Evolutionary conservation across 2,329 filamentous ascomycete genomes (phyloP), one percentile per base, ranked within the genome.

Genomic region (Cercospora zeina): DNA sequence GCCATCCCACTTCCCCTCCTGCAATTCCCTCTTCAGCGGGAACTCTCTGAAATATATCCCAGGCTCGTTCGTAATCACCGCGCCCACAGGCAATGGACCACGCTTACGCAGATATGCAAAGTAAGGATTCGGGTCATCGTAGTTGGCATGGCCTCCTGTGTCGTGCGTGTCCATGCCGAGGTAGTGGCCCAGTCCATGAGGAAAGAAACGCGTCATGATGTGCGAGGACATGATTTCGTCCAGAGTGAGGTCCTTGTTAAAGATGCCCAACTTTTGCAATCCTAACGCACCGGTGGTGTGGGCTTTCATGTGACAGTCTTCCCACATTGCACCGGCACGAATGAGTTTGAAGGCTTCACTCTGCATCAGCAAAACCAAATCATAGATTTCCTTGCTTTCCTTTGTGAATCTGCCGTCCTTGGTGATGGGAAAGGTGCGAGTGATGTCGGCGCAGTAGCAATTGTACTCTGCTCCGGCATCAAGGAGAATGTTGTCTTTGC

Each of bases 11-110:
- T 79, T 77, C 62, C 84, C 81, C 56, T 82, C 80, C 69, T 89
- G 80, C 72, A 90, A 84, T 72, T 87, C 88, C 19, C 85, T 84
- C 77, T 91, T 84, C 63, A 93, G 84, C 66, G 90, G 91, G 59
- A 86, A 87, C 36, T 83, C 81, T 73, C 87, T 88, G 76, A 93
- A 93, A 75, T 93, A 93, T 39, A 88, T 87, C 19, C 95, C 95
- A 11, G 95, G 95, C 80, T 99, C 95, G 39, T 97, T 93, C 0
- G 95, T 99, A 58, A 99, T 87, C 24, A 99, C 91, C 54, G 88
- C 88, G 7, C 89, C 89, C 10, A 67, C 70, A 13, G 70, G 71
- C 58, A 74, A 24, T 14, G 58, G 66, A 11, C 73, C 73, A 58
- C 95, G 82, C 39, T 96, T 87, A 49, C 95, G 83, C 63, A 99